Evolutionary conservation across 768 basidiomycete species (phyloP), one percentile per base, ranked within the genome.

Genomic region (Phanerodontia chrysosporium): DNA sequence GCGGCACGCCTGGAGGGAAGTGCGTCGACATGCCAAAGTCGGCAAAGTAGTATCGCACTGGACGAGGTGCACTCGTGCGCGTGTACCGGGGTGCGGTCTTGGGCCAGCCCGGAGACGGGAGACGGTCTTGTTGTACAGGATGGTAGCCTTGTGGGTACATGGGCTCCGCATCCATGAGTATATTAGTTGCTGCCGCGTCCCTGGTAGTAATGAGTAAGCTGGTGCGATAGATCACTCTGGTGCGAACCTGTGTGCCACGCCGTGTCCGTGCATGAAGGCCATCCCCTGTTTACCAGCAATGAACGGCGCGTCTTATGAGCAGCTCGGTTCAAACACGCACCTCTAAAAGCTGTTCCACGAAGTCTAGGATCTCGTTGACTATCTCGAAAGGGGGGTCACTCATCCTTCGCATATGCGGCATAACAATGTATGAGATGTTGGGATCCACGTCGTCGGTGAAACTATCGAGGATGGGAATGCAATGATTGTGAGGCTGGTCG

Each of bases 331-430:
- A 3, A 3, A 14, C 14, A 29, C 18, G 6, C 44, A 61, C 60
- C 55, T 70, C 62, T 8, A 69, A 58, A 21, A 65, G 36, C 44
- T 71, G 69, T 27, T 45, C 48, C 9, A 67, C 58, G 25, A 70
- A 69, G n/a, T 66, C 64, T 4, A 70, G 30, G 12, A 66, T 58
- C 22, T 70, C 67, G 13, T 60, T 63, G 6, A 64, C 58, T 13
- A 51, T 61, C 28, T 59, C 52, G 25, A 71, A 58, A 1, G 44
- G 60, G 0, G 70, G 70, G 16, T 65, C 30, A 42, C 66, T 45
- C 25, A 61, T 57, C 2, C 24, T 29, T 12, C 63, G 55, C 16
- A 70, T 29, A 7, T 58, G 55, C 13, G 69, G 48, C 49, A 66
- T 66, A 21, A 69, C 24, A 6, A 27, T 45, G 21, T 55, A 60